A percentile compares a stretch with the other conserved stretches of the same genome.
Evolutionary conservation across 345 rosid species (phyloP).

Genomic region (Aurinia saxatilis): DNA sequence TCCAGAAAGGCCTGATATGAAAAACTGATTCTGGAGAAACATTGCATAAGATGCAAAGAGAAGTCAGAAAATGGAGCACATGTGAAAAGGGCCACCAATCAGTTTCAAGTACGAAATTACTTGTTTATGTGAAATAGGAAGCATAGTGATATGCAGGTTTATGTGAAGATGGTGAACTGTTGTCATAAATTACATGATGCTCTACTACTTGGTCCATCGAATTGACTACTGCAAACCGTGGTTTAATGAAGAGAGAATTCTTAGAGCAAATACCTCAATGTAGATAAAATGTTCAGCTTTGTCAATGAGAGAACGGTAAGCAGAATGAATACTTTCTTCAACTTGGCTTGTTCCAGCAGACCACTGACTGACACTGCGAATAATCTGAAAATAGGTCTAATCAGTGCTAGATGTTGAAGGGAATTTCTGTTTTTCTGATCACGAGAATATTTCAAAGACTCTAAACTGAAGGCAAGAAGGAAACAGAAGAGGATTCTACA

Average conservation of each 20-base stretch:
- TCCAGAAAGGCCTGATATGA: constrained; percentile 96
- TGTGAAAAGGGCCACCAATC: constrained; percentile 9
- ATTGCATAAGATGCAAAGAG: constrained; percentile 32
- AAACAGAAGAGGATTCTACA: constrained; percentile 5
- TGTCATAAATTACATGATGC: constrained; percentile 2
- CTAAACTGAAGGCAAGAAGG: constrained; percentile 10
- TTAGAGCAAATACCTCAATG: constrained; percentile 62
- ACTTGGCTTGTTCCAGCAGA: constrained; percentile 97
- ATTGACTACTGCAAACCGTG: neutral
- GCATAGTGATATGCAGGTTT: neutral
- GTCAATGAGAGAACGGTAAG: constrained; percentile 92
- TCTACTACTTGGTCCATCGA: neutral
- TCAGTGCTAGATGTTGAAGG: constrained; percentile 13
- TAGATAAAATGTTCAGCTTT: constrained; percentile 90
- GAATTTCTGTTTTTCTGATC: neutral
- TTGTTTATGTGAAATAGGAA: neutral
- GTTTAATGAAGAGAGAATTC: neutral
- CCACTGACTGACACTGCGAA: constrained; percentile 99
- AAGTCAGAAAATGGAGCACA: constrained; percentile 31
- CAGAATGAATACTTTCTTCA: constrained; percentile 93
- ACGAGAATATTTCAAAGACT: neutral
- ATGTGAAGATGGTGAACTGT: neutral
- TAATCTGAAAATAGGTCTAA: constrained; percentile 47
- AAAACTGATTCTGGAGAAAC: constrained; percentile 92
- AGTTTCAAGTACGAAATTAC: constrained; percentile 3